These are phyloP conservation scores for Daldinia sp. DNA, from an alignment of 2,329 filamentous ascomycete genomes.

Conservation along the genomic window DNA sequence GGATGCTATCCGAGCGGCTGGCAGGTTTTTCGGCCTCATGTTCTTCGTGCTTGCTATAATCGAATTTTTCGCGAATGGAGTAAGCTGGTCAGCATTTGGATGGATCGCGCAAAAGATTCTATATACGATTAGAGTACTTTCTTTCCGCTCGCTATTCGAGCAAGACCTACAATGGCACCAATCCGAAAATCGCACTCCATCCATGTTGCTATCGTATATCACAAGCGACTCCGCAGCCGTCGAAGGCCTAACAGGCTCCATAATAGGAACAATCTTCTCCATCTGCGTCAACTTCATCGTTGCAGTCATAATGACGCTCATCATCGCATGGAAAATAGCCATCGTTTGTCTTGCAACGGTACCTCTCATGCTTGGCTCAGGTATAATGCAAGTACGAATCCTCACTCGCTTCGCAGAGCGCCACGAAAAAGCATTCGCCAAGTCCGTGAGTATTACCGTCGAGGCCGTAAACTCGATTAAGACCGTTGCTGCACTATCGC, in stretches of 20 bases:
- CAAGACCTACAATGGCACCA: conserved; percentile 78
- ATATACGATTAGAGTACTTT: conserved; percentile 68
- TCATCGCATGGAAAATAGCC: conserved; percentile 79
- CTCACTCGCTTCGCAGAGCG: conserved; percentile 69
- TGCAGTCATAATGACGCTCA: conserved; percentile 73
- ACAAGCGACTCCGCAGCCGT: conserved; percentile 74
- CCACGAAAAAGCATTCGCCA: conserved; percentile 70
- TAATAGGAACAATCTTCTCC: conserved; percentile 73
- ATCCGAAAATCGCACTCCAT: conserved; percentile 67
- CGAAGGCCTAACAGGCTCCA: conserved; percentile 73
- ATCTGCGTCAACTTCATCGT: conserved; percentile 73
- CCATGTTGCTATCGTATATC: conserved; percentile 70
- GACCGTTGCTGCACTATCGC: conserved; percentile 65
- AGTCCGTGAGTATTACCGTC: conserved; percentile 69
- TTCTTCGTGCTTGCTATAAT: conserved; percentile 61
- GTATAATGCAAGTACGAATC: conserved; percentile 72
- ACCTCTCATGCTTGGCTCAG: conserved; percentile 72
- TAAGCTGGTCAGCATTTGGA: conserved; percentile 62
- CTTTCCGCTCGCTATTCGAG: conserved; percentile 69
- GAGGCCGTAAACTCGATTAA: conserved; percentile 73
- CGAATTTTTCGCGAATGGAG: conserved; percentile 68
- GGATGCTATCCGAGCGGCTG: conserved; percentile 48
- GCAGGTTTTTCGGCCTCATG: conserved; percentile 51
- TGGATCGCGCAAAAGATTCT: conserved; percentile 70
- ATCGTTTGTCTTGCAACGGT: conserved; percentile 75